phyloP scores from a whole-genome alignment of 345 rosid genomes.

The Eucalyptus microcorys region DNA sequence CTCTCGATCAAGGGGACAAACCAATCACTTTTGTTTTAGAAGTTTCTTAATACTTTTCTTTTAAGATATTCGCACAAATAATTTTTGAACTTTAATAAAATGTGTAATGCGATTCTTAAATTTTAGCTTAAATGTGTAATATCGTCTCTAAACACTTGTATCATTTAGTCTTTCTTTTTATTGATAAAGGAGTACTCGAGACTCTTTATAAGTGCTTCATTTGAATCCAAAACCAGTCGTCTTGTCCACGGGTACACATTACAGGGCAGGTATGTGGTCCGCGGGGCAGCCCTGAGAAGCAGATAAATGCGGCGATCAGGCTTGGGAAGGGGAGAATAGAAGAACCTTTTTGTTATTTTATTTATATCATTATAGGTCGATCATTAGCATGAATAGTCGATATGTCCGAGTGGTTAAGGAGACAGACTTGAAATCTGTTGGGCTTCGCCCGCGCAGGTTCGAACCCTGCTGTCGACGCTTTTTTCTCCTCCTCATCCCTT shows the following conservation, averaged over 20 bases:
- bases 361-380: neutral
- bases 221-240: neutral
- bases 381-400: fast-evolving
- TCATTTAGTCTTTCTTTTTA: too few species aligned
- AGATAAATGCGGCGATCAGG: neutral
- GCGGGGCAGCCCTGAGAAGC: neutral
- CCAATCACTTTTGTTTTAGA: neutral
- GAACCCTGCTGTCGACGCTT: conserved; percentile 31
- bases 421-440: conserved; percentile 99
- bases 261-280: neutral
- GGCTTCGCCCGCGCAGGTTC: conserved; percentile 50
- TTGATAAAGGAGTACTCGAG: neutral
- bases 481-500: neutral
- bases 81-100: too few species aligned
- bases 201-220: neutral
- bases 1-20: neutral
- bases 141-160: fast-evolving
- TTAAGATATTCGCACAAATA: too few species aligned
- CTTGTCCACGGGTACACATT: fast-evolving
- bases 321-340: neutral
- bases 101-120: too few species aligned
- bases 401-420: conserved; percentile 99
- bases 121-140: too few species aligned
- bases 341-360: neutral
- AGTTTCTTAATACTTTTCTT: neutral